Conservation (phyloP, 2,329 filamentous ascomycete genomes). For the Aspergillus quadricinctus region DNA sequence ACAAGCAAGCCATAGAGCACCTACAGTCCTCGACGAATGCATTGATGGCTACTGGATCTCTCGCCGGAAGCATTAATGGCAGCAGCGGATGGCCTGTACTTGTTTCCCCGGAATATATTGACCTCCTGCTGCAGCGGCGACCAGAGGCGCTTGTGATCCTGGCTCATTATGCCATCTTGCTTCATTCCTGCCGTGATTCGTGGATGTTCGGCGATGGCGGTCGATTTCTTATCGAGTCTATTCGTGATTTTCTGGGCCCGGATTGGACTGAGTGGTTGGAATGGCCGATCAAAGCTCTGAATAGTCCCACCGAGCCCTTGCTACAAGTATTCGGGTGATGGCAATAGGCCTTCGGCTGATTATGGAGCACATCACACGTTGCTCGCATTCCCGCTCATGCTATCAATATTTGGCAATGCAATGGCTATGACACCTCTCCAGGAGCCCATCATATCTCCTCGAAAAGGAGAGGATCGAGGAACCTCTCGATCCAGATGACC, state of each 20-base stretch:
- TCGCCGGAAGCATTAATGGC: background rate
- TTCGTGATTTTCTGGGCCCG: slow-evolving; percentile 21
- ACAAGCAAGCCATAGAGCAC: slow-evolving; percentile 6
- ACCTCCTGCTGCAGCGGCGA: slow-evolving; percentile 25
- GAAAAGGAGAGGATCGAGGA: background rate
- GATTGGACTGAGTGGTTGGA: slow-evolving; percentile 25
- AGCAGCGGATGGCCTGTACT: slow-evolving; percentile 25
- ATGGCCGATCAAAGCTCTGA: slow-evolving; percentile 17
- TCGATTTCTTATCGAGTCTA: slow-evolving; percentile 19
- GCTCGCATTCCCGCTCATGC: background rate
- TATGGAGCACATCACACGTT: background rate
- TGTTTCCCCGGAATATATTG: slow-evolving; percentile 24
- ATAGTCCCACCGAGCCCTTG: background rate
- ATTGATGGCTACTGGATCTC: background rate
- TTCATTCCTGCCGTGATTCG: slow-evolving; percentile 29
- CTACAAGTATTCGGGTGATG: background rate
- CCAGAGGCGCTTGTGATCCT: slow-evolving; percentile 38
- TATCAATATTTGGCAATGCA: too few species aligned
- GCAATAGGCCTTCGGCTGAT: background rate
- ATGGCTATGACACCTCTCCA: background rate
- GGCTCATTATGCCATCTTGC: slow-evolving; percentile 34
- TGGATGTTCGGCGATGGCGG: slow-evolving; percentile 35
- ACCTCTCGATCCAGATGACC: slow-evolving; percentile 44
- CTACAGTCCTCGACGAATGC: slow-evolving; percentile 9
- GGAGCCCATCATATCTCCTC: background rate